Percentiles rank a stretch among this genome's conserved stretches.
These are phyloP conservation scores for Termitomyces sp. DNA, from an alignment of 768 basidiomycete species.

Conservation along the genomic window DNA sequence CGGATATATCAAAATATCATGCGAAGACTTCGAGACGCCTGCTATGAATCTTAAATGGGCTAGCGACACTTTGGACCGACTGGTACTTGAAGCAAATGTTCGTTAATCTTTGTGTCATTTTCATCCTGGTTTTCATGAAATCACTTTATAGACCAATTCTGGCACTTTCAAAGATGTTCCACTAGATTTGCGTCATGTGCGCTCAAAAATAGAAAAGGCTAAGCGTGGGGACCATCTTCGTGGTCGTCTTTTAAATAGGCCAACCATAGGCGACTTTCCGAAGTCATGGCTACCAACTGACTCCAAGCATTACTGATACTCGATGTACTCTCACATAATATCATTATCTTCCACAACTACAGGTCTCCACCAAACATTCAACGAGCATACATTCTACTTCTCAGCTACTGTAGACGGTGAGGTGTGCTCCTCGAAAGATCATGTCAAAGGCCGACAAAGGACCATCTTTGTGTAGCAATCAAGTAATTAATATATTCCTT, in stretches of 20 bases:
- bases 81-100: slow-evolving; percentile 84
- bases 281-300: slow-evolving; percentile 68
- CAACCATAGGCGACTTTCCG: slow-evolving; percentile 78
- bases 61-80: slow-evolving; percentile 73
- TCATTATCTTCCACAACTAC: background rate
- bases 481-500: background rate
- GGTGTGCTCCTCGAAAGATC: background rate
- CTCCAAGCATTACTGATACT: background rate
- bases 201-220: slow-evolving; percentile 65
- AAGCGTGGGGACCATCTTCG: slow-evolving; percentile 67
- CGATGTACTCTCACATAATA: slow-evolving; percentile 5
- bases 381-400: background rate
- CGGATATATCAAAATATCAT: slow-evolving; percentile 87
- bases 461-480: background rate
- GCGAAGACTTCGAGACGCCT: slow-evolving; percentile 78
- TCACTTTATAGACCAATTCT: slow-evolving; percentile 28
- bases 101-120: slow-evolving; percentile 23
- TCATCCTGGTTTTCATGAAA: background rate
- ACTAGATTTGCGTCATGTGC: slow-evolving; percentile 76
- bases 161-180: slow-evolving; percentile 61
- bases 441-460: background rate
- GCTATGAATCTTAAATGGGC: slow-evolving; percentile 95
- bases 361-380: background rate
- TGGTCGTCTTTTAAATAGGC: slow-evolving; percentile 44
- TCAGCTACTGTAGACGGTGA: background rate